Conservation (phyloP, 805 yeast species). For the Hagleromyces aurorensis region DNA sequence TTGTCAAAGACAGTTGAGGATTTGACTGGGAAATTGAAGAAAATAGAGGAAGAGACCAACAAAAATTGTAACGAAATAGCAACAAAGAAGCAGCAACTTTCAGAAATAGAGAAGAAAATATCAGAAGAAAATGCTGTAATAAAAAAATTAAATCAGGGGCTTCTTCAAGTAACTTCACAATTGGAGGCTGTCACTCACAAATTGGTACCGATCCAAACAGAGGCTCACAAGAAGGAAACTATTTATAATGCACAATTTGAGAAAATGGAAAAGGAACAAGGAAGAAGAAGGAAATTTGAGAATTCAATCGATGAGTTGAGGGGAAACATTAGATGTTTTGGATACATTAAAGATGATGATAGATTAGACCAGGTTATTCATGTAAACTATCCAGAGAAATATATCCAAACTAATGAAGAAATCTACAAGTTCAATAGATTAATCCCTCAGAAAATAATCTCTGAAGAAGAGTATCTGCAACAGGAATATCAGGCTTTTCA, state of each 20-base stretch:
- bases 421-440: slow-evolving; percentile 17
- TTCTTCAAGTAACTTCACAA: slow-evolving; percentile 18
- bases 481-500: slow-evolving; percentile 25
- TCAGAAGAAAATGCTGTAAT: slow-evolving; percentile 7
- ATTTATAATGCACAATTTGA: slow-evolving; percentile 19
- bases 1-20: slow-evolving; percentile 9
- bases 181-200: slow-evolving; percentile 14
- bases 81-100: slow-evolving; percentile 9
- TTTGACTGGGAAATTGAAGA: slow-evolving; percentile 12
- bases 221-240: slow-evolving; percentile 15
- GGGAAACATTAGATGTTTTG: slow-evolving; percentile 30
- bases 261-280: slow-evolving; percentile 32
- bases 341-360: slow-evolving; percentile 10
- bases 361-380: slow-evolving; percentile 1
- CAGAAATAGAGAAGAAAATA: slow-evolving; percentile 6
- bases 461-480: slow-evolving; percentile 16
- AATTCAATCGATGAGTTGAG: slow-evolving; percentile 39
- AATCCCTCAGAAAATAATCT: slow-evolving; percentile 15
- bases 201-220: slow-evolving; percentile 16
- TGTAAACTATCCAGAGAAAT: slow-evolving; percentile 15
- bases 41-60: slow-evolving; percentile 15
- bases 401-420: slow-evolving; percentile 1
- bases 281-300: slow-evolving; percentile 38
- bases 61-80: slow-evolving; percentile 9
- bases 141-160: slow-evolving; percentile 16